Evolutionary conservation across 805 yeast genomes (phyloP).

Genomic region (Blastobotrys mokoenaii): DNA sequence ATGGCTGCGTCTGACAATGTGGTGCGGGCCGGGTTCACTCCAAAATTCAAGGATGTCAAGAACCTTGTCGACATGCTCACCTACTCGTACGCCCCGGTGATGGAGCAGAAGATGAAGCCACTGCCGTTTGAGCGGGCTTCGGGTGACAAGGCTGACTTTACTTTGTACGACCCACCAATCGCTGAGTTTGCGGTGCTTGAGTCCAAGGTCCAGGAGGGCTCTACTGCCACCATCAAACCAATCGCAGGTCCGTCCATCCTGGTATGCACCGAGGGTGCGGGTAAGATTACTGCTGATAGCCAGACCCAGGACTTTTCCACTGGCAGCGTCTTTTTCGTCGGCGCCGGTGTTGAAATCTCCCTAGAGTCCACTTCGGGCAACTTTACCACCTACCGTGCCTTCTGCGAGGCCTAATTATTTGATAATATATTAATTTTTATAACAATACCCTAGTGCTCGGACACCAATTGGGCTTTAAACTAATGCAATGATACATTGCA

Average conservation of each 20-base stretch:
- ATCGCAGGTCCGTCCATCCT: slow-evolving; percentile 83
- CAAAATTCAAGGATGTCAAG: slow-evolving; percentile 92
- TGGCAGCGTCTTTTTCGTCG: slow-evolving; percentile 80
- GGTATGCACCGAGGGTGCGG: slow-evolving; percentile 76
- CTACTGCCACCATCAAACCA: slow-evolving; percentile 47
- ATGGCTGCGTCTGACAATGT: slow-evolving; percentile 99
- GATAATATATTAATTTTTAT: background rate
- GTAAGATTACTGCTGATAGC: slow-evolving; percentile 38
- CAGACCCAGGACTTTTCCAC: slow-evolving; percentile 41
- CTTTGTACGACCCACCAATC: slow-evolving; percentile 88
- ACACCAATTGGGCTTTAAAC: too few species aligned
- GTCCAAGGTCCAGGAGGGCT: slow-evolving; percentile 44
- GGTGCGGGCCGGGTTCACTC: slow-evolving; percentile 98
- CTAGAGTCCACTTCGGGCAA: slow-evolving; percentile 30
- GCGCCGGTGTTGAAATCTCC: slow-evolving; percentile 63
- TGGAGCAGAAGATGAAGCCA: slow-evolving; percentile 84
- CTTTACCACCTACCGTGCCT: slow-evolving; percentile 85
- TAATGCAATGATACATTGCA: too few species aligned
- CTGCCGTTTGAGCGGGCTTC: slow-evolving; percentile 36
- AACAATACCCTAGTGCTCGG: too few species aligned
- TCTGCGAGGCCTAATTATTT: slow-evolving; percentile 23
- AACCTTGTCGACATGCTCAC: slow-evolving; percentile 88
- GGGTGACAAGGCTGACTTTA: slow-evolving; percentile 24
- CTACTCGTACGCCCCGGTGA: slow-evolving; percentile 80
- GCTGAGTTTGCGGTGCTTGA: slow-evolving; percentile 93